Evolutionary conservation across 2,329 filamentous ascomycete species (phyloP).

Genomic region (Fusarium stilboides): DNA sequence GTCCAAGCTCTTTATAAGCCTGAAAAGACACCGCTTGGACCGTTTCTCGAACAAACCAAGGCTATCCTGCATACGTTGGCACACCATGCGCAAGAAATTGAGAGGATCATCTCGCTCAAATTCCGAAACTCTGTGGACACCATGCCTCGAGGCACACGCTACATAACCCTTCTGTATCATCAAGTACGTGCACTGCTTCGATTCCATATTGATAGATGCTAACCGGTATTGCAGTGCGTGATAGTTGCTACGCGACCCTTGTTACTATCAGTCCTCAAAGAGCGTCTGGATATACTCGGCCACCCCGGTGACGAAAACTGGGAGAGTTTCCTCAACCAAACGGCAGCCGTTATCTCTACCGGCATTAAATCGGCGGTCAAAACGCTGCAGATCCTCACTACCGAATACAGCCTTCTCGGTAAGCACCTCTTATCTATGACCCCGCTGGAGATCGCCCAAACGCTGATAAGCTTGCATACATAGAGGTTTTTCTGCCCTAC

Average conservation of each 20-base stretch:
- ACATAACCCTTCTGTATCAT: conserved; percentile 58
- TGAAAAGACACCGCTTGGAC: conserved; percentile 52
- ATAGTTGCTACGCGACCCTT: conserved; percentile 58
- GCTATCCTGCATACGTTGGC: conserved; percentile 56
- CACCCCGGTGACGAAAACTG: conserved; percentile 50
- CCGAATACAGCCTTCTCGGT: conserved; percentile 57
- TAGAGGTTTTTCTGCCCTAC: conserved; percentile 57
- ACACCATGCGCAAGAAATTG: conserved; percentile 57
- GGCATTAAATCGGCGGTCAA: conserved; percentile 61
- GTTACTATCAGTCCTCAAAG: conserved; percentile 57
- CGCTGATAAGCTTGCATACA: not conserved
- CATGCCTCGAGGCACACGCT: conserved; percentile 56
- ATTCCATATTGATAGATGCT: rapidly evolving
- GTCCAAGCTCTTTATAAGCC: conserved; percentile 55
- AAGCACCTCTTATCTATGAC: not conserved
- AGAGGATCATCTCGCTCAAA: conserved; percentile 54
- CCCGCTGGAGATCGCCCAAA: rapidly evolving
- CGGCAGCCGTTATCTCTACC: conserved; percentile 55
- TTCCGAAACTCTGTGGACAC: conserved; percentile 55
- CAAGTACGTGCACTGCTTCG: conserved; percentile 48
- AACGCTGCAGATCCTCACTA: conserved; percentile 56
- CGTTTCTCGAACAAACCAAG: conserved; percentile 56
- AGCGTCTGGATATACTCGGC: conserved; percentile 52
- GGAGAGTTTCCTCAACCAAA: conserved; percentile 53
- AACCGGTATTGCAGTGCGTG: conserved; percentile 50